A percentile compares a stretch with the other conserved stretches of the same genome.
Evolutionary conservation across 805 yeast genomes (phyloP).

Genomic region (Kuraishia hungarica): DNA sequence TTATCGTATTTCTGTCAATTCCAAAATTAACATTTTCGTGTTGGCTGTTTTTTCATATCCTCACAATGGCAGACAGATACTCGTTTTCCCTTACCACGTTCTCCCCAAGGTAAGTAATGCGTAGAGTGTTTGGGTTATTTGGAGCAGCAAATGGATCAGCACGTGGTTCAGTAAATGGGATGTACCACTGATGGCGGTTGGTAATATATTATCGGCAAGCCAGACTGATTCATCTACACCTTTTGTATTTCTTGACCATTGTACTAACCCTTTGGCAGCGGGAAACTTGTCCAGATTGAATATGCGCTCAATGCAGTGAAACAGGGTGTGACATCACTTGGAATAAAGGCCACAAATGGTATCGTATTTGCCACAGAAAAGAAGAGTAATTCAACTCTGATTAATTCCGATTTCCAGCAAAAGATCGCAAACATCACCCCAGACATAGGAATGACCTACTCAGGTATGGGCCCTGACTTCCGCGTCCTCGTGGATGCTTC

Average conservation of each 20-base stretch:
- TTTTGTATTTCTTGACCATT: neutral
- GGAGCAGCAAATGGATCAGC: too few species aligned
- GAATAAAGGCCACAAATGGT: constrained; percentile 91
- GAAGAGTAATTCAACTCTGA: constrained; percentile 72
- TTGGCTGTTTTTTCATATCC: neutral
- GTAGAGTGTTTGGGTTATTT: too few species aligned
- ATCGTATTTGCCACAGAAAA: constrained; percentile 95
- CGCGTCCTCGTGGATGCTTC: constrained; percentile 91
- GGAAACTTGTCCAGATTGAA: constrained; percentile 95
- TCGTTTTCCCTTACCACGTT: constrained; percentile 95
- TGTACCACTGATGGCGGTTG: too few species aligned
- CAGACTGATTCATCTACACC: too few species aligned
- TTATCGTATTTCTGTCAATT: neutral
- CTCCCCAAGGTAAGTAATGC: constrained; percentile 74
- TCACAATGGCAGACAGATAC: constrained; percentile 89
- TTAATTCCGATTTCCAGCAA: constrained; percentile 63
- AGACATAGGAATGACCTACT: constrained; percentile 90
- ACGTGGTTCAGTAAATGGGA: too few species aligned
- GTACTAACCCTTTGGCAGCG: constrained; percentile 38
- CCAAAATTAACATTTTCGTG: neutral
- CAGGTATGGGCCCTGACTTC: constrained; percentile 99
- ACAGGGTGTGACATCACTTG: constrained; percentile 95
- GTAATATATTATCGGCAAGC: too few species aligned
- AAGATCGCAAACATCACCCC: constrained; percentile 86
- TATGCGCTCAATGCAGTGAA: constrained; percentile 96